A percentile compares a stretch with the other conserved stretches of the same genome.
Conservation (phyloP, 202 grass and related monocot species). For the Musa balbisiana region DNA sequence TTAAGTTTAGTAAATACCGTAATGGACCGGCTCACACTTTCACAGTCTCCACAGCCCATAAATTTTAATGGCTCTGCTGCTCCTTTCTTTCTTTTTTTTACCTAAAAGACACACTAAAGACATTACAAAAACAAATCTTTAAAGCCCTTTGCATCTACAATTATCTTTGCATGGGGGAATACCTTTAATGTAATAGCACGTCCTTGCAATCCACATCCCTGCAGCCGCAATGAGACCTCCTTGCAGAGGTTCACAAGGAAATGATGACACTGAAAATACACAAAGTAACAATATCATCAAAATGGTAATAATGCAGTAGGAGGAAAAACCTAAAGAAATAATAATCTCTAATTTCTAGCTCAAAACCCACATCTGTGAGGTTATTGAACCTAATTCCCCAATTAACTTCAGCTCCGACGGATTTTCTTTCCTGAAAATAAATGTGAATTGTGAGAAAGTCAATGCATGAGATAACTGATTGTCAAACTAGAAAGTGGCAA, state of each 20-base stretch:
- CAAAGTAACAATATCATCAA: constrained; percentile 5
- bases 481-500: no score
- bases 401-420: constrained; percentile 88
- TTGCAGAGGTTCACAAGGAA: constrained; percentile 89
- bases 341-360: constrained; percentile 11
- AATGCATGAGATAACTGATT: not conserved
- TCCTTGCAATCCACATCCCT: constrained; percentile 84
- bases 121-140: constrained; percentile 15
- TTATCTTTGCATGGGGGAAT: constrained; percentile 18
- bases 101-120: constrained; percentile 42
- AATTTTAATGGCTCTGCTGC: constrained; percentile 83
- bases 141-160: constrained; percentile 10
- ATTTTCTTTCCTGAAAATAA: constrained; percentile 71
- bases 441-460: not conserved
- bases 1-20: constrained; percentile 35
- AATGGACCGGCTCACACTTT: constrained; percentile 66
- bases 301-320: not conserved
- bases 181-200: constrained; percentile 92
- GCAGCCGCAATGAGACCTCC: constrained; percentile 78
- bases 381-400: constrained; percentile 94
- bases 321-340: constrained; percentile 2
- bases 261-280: constrained; percentile 51
- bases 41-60: constrained; percentile 94
- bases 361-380: constrained; percentile 59
- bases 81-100: constrained; percentile 83